Percentiles rank a stretch among this genome's conserved stretches.
Evolutionary conservation across 2,329 filamentous ascomycete genomes (phyloP).

Genomic region (Trichoderma gracile): DNA sequence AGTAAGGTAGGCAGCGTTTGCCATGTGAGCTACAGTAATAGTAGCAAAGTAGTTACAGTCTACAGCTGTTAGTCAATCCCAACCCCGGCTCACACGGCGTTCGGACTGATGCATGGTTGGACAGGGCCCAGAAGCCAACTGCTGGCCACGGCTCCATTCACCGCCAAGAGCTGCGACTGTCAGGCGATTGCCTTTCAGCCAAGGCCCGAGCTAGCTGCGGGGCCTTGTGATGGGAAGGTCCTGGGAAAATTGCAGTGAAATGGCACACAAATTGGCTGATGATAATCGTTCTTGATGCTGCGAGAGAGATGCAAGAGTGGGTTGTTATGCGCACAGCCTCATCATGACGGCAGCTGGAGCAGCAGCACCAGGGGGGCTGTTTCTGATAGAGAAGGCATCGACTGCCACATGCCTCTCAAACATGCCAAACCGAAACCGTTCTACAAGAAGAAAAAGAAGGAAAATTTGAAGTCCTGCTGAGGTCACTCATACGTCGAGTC

Average conservation of each 20-base stretch:
- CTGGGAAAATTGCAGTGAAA: not conserved
- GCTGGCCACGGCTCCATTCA: not conserved
- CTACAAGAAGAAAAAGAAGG: not conserved
- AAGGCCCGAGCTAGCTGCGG: not conserved
- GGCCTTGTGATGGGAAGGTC: not conserved
- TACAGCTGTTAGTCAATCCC: not conserved
- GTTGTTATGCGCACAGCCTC: constrained; percentile 3
- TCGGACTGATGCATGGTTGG: not conserved
- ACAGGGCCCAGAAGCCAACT: not conserved
- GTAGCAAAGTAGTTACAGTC: no score
- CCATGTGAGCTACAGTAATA: constrained; percentile 3
- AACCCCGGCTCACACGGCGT: constrained; percentile 1
- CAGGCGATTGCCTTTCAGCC: constrained; percentile 5
- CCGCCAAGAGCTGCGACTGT: not conserved
- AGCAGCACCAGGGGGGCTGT: not conserved
- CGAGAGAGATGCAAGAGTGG: not conserved
- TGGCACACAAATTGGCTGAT: not conserved
- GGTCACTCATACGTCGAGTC: constrained; percentile 23
- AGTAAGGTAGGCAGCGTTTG: not conserved
- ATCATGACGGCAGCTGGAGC: constrained; percentile 15
- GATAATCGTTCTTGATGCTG: not conserved
- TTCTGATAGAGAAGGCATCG: not conserved
- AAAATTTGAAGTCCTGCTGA: not conserved
- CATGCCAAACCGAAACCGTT: not conserved
- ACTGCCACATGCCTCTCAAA: not conserved